Base-by-base conservation (phyloP, 768 basidiomycete species). In the Tricholoma sp. region DNA sequence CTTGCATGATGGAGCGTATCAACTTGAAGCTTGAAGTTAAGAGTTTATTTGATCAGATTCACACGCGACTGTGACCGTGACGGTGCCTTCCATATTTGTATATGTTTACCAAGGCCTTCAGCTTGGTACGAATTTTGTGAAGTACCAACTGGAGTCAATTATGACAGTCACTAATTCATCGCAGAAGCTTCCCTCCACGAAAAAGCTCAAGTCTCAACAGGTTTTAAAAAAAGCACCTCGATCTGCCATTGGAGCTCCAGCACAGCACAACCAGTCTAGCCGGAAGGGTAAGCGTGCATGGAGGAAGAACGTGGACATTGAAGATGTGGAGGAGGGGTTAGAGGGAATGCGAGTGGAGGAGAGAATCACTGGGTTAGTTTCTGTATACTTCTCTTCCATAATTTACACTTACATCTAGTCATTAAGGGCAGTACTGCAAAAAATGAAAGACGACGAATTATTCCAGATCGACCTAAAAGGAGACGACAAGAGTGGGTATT, bases 241-340 rank as follows among this genome's bases (percentile, higher is more conserved):
- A 39, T 73, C 77, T 4, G 52, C 64, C 1, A 56, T 79, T 12
- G 84, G 84, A 4, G 85, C 84, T 0, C 83, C 84, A 0, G 76
- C 83, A 1, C 83, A 88, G 58, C 80, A 76, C 52, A 79, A 71
- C 19, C 93, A 95, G 69, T 70, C 84, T 0, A 90, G 87, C 64
- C 76, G 94, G 57, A 96, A 93, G 70, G 91, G 93, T n/a, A 96
- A 96, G 70, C 84, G 83, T 56, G 84, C 94, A 49, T 96, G 94
- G 94, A 74, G 94, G 68, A 96, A 97, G 75, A 91, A 97, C 70
- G 86, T 96, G 53, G 85, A 96, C 68, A 80, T 96, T 51, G 81
- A 83, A 22, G 85, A 84, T 51, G 85, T 94, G 18, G 93, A 95
- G 64, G 74, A 78, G 49, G 85, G 83, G 2, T 66, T 95, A 60